These are phyloP conservation scores for Claviceps fusiformis DNA, from an alignment of 2,329 filamentous ascomycete species.

Conservation along the genomic window DNA sequence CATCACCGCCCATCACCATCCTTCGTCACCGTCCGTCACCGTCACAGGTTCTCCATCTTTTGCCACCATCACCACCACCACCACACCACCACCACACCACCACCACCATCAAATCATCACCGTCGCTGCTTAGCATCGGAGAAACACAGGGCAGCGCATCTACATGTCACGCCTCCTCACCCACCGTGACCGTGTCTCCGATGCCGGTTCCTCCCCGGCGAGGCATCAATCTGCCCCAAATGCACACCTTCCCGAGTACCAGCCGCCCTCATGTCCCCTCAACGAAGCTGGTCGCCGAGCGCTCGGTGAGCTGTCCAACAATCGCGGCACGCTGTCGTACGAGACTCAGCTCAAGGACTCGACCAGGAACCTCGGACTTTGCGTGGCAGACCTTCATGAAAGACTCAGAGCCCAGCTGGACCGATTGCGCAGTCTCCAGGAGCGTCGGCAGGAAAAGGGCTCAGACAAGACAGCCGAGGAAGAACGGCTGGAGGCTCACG, in stretches of 20 bases:
- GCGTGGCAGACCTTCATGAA: constrained; percentile 37
- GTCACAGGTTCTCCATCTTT: too few relatives aligned
- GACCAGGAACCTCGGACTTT: constrained; percentile 27
- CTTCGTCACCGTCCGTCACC: not conserved
- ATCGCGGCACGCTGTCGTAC: constrained; percentile 27
- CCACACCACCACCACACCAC: not conserved
- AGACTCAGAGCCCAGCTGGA: constrained; percentile 23
- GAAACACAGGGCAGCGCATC: not conserved
- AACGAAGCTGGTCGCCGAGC: constrained; percentile 23
- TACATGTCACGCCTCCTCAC: constrained; percentile 22
- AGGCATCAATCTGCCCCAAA: constrained; percentile 6
- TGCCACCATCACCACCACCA: too few relatives aligned
- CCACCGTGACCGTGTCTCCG: constrained; percentile 12
- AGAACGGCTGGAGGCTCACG: constrained; percentile 24
- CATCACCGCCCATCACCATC: not conserved
- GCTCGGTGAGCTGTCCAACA: constrained; percentile 29
- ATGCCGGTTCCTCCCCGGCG: constrained; percentile 4
- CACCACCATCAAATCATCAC: constrained; percentile 3
- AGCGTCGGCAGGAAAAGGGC: constrained; percentile 25
- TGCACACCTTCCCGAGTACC: constrained; percentile 32
- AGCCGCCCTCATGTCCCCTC: constrained; percentile 33
- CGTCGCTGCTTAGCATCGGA: not conserved
- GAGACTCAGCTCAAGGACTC: constrained; percentile 32
- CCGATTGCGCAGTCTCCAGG: constrained; percentile 17
- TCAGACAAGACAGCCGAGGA: constrained; percentile 22